phyloP scores from a whole-genome alignment of 345 rosid genomes.

The Excoecaria agallocha region DNA sequence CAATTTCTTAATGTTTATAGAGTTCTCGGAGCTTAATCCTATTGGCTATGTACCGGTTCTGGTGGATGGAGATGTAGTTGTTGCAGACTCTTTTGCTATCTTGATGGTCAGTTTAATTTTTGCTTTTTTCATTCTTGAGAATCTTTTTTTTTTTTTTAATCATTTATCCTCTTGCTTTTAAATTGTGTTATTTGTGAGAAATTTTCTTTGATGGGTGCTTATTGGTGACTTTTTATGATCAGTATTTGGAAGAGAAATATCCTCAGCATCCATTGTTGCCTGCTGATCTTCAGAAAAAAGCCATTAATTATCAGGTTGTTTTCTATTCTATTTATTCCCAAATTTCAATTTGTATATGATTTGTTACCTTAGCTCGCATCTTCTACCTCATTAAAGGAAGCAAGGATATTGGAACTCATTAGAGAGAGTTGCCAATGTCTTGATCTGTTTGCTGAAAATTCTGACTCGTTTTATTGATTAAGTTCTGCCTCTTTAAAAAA shows the following conservation, averaged over 20 bases:
- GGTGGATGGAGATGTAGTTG: constrained; percentile 63
- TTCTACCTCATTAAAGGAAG: too few relatives aligned
- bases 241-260: constrained; percentile 86
- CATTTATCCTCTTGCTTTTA: too few relatives aligned
- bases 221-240: neutral
- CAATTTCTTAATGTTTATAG: too few relatives aligned
- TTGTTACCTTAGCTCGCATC: neutral
- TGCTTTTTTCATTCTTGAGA: neutral
- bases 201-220: neutral
- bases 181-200: too few relatives aligned
- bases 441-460: too few relatives aligned
- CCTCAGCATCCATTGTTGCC: constrained; percentile 72
- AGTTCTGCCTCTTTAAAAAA: too few relatives aligned
- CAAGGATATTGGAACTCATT: too few relatives aligned
- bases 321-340: neutral
- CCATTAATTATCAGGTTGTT: constrained; percentile 65
- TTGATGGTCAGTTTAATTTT: constrained; percentile 34
- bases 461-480: too few relatives aligned
- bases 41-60: constrained; percentile 71
- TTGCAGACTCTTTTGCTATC: constrained; percentile 78
- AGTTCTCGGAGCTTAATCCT: constrained; percentile 43
- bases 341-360: neutral
- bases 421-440: too few relatives aligned
- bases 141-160: neutral
- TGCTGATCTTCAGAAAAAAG: constrained; percentile 52